Evolutionary conservation across 139 green algal species (phyloP).

Genomic region (Chlorella sp.): DNA sequence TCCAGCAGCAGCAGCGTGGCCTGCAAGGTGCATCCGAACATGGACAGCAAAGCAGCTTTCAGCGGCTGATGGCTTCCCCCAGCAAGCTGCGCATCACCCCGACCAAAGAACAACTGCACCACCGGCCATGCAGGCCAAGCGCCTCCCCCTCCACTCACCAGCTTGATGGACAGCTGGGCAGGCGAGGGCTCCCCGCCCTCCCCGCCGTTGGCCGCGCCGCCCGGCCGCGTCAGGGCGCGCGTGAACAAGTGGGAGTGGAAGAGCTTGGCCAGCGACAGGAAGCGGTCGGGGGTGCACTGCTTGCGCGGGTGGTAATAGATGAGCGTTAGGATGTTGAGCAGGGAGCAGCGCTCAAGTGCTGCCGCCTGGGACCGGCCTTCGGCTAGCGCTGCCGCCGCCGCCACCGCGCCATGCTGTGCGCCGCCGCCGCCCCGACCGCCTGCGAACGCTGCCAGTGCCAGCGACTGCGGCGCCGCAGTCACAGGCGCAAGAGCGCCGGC

Average conservation of each 20-base stretch:
- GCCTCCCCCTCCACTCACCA: conserved; percentile 7
- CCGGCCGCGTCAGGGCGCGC: neutral
- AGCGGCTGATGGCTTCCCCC: too few species aligned
- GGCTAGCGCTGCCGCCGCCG: neutral
- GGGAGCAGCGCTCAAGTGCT: conserved; percentile 56
- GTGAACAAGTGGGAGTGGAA: conserved; percentile 53
- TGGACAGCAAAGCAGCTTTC: neutral
- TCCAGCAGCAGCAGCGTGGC: conserved; percentile 55
- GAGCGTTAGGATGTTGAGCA: conserved; percentile 63
- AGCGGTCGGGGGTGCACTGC: conserved; percentile 49
- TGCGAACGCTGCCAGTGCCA: neutral
- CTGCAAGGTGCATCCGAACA: conserved; percentile 19
- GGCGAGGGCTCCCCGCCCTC: conserved; percentile 6
- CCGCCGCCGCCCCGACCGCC: neutral
- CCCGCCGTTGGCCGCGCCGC: neutral
- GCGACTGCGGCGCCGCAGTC: neutral
- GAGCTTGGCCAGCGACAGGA: conserved; percentile 55
- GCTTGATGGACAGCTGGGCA: conserved; percentile 20
- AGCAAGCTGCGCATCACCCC: too few species aligned
- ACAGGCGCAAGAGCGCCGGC: too few species aligned
- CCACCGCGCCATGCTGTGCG: neutral
- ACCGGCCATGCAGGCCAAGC: too few species aligned
- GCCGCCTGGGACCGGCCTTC: neutral
- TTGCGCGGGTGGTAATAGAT: conserved; percentile 62
- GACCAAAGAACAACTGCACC: too few species aligned